Base-by-base conservation (phyloP, 202 grass and related monocot species). In the Elaeis oleifera region DNA sequence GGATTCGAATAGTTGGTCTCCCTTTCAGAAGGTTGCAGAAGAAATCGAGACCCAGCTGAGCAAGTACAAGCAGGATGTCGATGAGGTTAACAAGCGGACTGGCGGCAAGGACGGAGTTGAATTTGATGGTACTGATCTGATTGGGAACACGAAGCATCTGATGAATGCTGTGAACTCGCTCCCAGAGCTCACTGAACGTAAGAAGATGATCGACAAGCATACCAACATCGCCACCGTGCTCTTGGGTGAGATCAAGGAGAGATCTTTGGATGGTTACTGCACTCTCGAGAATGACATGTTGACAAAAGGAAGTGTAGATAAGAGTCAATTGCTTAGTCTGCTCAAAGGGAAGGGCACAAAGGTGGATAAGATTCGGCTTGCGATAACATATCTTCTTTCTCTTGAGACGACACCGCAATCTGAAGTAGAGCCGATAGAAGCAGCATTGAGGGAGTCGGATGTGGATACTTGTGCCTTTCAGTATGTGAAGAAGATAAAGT, bases 21-120 rank as follows among this genome's bases (percentile, higher is more conserved):
- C 77, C 18, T 95, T 87, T 54, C 83, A 87, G 6, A 84, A 90
- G 64, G 90, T 95, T 6, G 86, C 90, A 0, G 80, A 87, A 50
- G 90, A 95, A 64, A 95, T 95, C 5, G 86, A 87, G 64, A 74
- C 59, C 0, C 85, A 90, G 56, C 83, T 95, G 50, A 85, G 78
- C 61, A 89, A 89, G 49, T 95, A 95, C 78, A 95, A 95, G 78
- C 85, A 90, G 68, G 90, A 90, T 70, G 85, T 87, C 16, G 90
- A 95, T 67, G 90, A 90, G 60, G 86, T 95, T 69, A 95, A 90
- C 68, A 75, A 77, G 76, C 80, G 78, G 27, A 87, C 90, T 4
- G 90, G 86, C 23, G 83, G 83, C 11, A 70, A 76, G 63, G 70
- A 54, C 53, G 86, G 90, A 4, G 86, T 81, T 74, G 90, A 95